A percentile compares a stretch with the other conserved stretches of the same genome.
phyloP scores from a whole-genome alignment of 2,329 filamentous ascomycete genomes.

The Dissoconium aciculare region DNA sequence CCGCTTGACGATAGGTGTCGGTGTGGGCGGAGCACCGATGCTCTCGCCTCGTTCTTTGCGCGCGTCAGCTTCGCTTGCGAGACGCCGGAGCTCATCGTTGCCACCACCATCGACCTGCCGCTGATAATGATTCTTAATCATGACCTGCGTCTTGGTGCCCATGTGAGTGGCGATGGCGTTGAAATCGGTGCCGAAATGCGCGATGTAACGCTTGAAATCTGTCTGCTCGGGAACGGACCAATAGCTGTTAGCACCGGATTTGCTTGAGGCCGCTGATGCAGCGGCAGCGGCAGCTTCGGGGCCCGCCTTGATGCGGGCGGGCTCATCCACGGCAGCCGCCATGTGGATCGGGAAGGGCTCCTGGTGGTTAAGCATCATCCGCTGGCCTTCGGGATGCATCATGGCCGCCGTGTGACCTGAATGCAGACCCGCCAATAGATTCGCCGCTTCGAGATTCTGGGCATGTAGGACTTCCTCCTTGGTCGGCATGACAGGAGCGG shows the following conservation, averaged over 20 bases:
- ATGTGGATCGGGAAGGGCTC: constrained; percentile 7
- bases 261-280: constrained; percentile 2
- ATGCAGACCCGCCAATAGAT: constrained; percentile 20
- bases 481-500: constrained; percentile 8
- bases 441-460: constrained; percentile 21
- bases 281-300: constrained; percentile 9
- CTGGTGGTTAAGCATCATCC: constrained; percentile 13
- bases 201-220: constrained; percentile 59
- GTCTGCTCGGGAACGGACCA: constrained; percentile 73
- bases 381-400: constrained; percentile 9
- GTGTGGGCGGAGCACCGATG: constrained; percentile 34
- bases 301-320: constrained; percentile 10
- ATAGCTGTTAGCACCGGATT: constrained; percentile 48
- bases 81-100: constrained; percentile 27
- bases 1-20: constrained; percentile 33
- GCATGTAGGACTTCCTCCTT: constrained; percentile 19
- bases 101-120: constrained; percentile 30
- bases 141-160: constrained; percentile 73
- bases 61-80: constrained; percentile 29
- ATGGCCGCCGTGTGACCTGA: constrained; percentile 8
- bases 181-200: constrained; percentile 68
- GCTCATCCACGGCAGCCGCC: constrained; percentile 11
- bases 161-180: constrained; percentile 59
- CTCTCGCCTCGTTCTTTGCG: constrained; percentile 31
- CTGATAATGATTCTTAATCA: constrained; percentile 49